Evolutionary conservation across 176 grass and related monocot species (phyloP).

Genomic region (Thinopyrum elongatum): DNA sequence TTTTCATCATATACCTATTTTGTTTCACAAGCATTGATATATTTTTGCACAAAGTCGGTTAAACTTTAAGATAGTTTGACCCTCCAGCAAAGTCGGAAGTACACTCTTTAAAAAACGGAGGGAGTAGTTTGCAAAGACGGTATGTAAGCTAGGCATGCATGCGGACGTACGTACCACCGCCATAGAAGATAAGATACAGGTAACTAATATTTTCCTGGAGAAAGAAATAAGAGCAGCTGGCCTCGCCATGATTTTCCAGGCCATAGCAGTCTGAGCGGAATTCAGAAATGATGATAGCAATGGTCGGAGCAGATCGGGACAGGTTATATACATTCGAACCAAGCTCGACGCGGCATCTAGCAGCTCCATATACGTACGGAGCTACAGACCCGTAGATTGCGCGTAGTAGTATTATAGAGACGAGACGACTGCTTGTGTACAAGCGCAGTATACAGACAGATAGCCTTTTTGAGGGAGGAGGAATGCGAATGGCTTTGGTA

Average conservation of each 20-base stretch:
- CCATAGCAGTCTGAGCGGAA: conserved; percentile 4
- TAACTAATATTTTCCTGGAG: neutral
- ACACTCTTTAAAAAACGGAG: neutral
- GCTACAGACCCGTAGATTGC: neutral
- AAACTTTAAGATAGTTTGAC: too few relatives aligned
- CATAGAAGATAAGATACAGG: neutral
- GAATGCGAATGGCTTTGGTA: neutral
- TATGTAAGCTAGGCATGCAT: neutral
- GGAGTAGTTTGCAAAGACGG: neutral
- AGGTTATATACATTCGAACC: conserved; percentile 11
- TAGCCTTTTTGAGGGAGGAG: neutral
- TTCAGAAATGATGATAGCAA: conserved; percentile 8
- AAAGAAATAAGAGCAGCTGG: neutral
- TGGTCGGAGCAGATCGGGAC: conserved; percentile 16
- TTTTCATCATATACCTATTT: too few relatives aligned
- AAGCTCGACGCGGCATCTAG: neutral
- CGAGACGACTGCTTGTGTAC: neutral
- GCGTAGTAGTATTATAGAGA: neutral
- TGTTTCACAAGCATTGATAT: too few relatives aligned
- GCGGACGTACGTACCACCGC: neutral
- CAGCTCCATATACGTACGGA: neutral
- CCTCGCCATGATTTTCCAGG: neutral
- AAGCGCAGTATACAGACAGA: neutral
- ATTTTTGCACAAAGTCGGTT: too few relatives aligned
- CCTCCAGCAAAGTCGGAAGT: too few relatives aligned